A percentile compares a stretch with the other conserved stretches of the same genome.
These are phyloP conservation scores for Gonium pectorale DNA, from an alignment of 139 green algal species.

Conservation along the genomic window DNA sequence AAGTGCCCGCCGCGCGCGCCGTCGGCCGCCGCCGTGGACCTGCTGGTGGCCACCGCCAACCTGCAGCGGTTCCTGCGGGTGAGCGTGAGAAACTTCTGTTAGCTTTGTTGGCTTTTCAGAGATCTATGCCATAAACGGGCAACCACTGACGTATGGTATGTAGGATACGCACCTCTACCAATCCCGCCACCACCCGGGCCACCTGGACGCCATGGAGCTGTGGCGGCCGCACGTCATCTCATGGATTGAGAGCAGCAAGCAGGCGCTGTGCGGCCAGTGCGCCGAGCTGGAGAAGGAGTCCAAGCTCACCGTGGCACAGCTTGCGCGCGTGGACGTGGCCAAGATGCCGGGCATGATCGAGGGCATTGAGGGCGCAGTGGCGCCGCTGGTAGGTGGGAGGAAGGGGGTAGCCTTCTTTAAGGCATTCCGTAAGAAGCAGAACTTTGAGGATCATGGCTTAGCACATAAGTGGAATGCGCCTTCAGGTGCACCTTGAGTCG, in stretches of 20 bases:
- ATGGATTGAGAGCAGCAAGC: constrained; percentile 51
- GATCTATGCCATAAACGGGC: no score
- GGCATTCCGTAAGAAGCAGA: no score
- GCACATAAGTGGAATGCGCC: no score
- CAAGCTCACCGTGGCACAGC: constrained; percentile 48
- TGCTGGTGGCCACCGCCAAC: constrained; percentile 60
- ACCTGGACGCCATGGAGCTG: constrained; percentile 62
- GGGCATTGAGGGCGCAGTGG: constrained; percentile 40
- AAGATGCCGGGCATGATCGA: constrained; percentile 47
- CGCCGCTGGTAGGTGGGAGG: constrained; percentile 37
- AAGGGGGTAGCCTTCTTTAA: no score
- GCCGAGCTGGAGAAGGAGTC: constrained; percentile 53
- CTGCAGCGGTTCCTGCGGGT: constrained; percentile 54
- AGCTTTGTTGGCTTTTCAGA: no score
- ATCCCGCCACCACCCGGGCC: constrained; percentile 54
- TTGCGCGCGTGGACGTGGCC: constrained; percentile 32
- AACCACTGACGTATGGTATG: neutral
- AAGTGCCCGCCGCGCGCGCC: constrained; percentile 51
- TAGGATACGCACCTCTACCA: constrained; percentile 33
- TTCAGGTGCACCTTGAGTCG: neutral
- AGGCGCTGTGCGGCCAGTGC: constrained; percentile 31
- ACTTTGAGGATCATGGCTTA: no score
- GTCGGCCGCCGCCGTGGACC: constrained; percentile 51
- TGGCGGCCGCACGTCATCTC: constrained; percentile 57
- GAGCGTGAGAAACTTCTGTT: neutral